Base-by-base conservation (phyloP, 495 filamentous ascomycete species). In the Aspergillus bertholletiae region DNA sequence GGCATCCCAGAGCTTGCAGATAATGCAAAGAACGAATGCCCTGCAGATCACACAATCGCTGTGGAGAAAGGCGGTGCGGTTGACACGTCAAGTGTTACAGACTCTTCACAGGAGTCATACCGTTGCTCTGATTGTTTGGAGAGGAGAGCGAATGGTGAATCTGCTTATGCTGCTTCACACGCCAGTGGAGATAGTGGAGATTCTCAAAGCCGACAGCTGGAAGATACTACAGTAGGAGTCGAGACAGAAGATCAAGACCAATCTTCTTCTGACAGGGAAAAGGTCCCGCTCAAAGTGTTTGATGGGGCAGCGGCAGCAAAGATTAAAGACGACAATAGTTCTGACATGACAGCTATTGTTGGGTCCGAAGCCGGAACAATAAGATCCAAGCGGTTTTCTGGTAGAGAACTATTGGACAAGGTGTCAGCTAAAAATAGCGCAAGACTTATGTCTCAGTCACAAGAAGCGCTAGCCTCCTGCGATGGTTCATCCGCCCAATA, bases 291-390 rank as follows among this genome's bases (percentile, higher is more conserved):
- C 37, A 60, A 61, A 39, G 48, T 59, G 17, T 61, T 67, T 21
- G 54, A 59, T 24, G 61, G 53, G 11, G 48, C 58, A 37, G 54
- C 51, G 49, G 53, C 59, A n/a, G 26, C 56, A 18, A 18, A 54
- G 2, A 55, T 68, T 5, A 55, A 47, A 6, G 61, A 66, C 7
- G 72, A 66, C 20, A 58, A 58, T 45, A 62, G 60, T 21, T 75
- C 73, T n/a, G 73, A 73, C 35, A 58, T 67, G 28, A 71, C 68
- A 1, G 73, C 71, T 24, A 60, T 73, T 18, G 34, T 72, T 21
- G 73, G 71, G 17, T 74, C 73, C 0, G 71, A 75, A 23, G 54
- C 55, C 2, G 71, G 54, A 5, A 59, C 71, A n/a, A 53, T 56
- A 20, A 62, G 63, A 28, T 71, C 72, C 7, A 69, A 68, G 40